Base-by-base conservation (phyloP, 352 stramenopile genomes). In the Pythium rhizo-oryzae region DNA sequence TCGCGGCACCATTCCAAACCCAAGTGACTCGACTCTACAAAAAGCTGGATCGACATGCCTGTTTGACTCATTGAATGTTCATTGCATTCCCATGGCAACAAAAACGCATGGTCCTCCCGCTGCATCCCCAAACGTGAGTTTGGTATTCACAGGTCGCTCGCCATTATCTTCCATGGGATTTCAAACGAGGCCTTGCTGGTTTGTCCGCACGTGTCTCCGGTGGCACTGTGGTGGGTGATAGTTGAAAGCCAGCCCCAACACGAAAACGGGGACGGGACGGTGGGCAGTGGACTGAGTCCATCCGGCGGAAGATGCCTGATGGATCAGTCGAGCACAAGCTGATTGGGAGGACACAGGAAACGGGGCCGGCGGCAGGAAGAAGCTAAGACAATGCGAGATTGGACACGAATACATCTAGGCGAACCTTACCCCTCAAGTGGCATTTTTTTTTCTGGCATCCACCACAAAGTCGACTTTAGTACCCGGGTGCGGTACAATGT, bases 371-470 rank as follows among this genome's bases (percentile, higher is more conserved):
- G 37, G 37, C 15, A 43, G 37, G 37, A 43, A 15, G 15, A 43
- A 15, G 15, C 37, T 43, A 43, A 15, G 37, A 43, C 37, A 43
- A 8, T 43, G 8, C 37, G 8, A 43, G 37, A 43, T 43, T 43
- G 37, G 37, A 43, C 37, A 43, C 37, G 13, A 57, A 43, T 43
- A 39, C 23, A 57, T 33, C 25, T 8, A 57, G 51, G 51, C 51
- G 15, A 57, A 57, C 23, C 51, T 57, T 57, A 57, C 41, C 51
- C 28, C 51, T 57, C 51, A 25, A 23, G 51, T 57, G 51, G 51
- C 25, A 55, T 55, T 57, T 57, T 41, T 23, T 8, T 57, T 19
- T n/a, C n/a, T n/a, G n/a, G 28, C n/a, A 57, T 57, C 25, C 51
- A 57, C 51, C 51, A 57, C 51, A 57, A 43, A 43, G 37, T 43